Conservation (phyloP, 305 asterid genomes). For the Solanum hybrid region DNA sequence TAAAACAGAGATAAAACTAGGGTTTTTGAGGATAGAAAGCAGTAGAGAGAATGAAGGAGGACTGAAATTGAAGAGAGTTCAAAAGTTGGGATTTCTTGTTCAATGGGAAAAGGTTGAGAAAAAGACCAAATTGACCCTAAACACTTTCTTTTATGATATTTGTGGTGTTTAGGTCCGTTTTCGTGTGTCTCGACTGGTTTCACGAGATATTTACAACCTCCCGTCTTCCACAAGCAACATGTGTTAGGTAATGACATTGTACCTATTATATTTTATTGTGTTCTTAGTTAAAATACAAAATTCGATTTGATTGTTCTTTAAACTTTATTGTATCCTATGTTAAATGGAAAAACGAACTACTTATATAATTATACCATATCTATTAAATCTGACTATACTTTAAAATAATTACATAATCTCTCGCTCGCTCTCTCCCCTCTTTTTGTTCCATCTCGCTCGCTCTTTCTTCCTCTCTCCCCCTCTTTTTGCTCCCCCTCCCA, state of each 20-base stretch:
- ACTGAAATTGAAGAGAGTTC: not conserved
- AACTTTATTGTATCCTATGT: too few relatives aligned
- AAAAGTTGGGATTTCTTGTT: not conserved
- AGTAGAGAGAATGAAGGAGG: not conserved
- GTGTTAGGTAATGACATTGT: not conserved
- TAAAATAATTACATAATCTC: not conserved
- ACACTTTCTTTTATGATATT: not conserved
- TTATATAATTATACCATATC: too few relatives aligned
- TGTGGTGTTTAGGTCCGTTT: not conserved
- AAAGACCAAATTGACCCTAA: not conserved
- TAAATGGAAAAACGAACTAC: not conserved
- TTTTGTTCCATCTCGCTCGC: not conserved
- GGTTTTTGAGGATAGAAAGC: not conserved
- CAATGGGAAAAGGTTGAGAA: not conserved
- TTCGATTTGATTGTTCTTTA: too few relatives aligned
- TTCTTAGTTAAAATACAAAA: too few relatives aligned
- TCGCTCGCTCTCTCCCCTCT: not conserved
- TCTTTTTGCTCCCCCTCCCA: not conserved
- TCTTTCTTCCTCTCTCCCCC: not conserved
- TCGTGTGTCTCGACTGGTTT: not conserved
- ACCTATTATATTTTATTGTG: not conserved
- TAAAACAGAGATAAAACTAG: not conserved
- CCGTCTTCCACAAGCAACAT: not conserved
- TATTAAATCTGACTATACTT: too few relatives aligned
- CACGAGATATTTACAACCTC: not conserved